Evolutionary conservation across 257 asterid species (phyloP).

Genomic region (Paulownia fortunei): DNA sequence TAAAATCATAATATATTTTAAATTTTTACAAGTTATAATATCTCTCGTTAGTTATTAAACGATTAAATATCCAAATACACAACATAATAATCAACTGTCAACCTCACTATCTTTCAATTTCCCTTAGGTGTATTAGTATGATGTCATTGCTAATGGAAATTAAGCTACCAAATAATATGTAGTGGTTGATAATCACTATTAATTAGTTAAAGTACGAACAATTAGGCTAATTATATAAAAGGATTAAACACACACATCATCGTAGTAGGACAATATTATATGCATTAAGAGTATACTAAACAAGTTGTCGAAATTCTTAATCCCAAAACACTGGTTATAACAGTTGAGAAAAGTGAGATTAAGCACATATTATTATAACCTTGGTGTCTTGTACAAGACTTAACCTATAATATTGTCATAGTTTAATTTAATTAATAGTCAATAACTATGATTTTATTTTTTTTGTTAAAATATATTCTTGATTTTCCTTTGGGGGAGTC

Average conservation of each 20-base stretch:
- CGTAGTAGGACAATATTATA: conserved; percentile 21
- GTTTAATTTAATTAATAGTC: conserved; percentile 3
- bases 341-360: conserved; percentile 41
- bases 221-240: background rate
- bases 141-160: conserved; percentile 27
- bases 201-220: background rate
- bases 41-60: no score
- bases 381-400: conserved; percentile 35
- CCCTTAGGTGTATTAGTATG: conserved; percentile 20
- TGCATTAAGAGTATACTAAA: conserved; percentile 16
- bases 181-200: conserved; percentile 25
- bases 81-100: background rate
- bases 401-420: conserved; percentile 14
- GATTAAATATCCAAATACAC: background rate
- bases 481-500: conserved; percentile 4
- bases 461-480: conserved; percentile 6
- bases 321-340: conserved; percentile 34
- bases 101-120: conserved; percentile 10
- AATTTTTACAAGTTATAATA: no score
- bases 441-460: background rate
- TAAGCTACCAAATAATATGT: conserved; percentile 8
- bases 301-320: conserved; percentile 18
- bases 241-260: background rate
- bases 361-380: conserved; percentile 7
- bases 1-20: no score